Conservation (phyloP, 2,329 filamentous ascomycete genomes). For the Aspergillus tamarii region DNA sequence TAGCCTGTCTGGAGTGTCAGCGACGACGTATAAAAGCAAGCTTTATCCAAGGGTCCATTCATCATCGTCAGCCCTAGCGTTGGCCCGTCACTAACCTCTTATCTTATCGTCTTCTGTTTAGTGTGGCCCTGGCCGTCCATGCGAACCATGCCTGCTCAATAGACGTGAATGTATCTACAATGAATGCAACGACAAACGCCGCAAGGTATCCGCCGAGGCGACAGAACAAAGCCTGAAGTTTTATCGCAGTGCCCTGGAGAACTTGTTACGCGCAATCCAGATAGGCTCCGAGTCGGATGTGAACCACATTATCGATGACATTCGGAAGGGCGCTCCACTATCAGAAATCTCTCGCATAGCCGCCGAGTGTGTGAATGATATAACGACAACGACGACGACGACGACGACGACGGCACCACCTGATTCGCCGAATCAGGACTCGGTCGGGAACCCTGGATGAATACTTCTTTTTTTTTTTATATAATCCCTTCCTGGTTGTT, state of each 20-base stretch:
- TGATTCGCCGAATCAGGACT: neutral
- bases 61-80: neutral
- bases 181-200: constrained; percentile 3
- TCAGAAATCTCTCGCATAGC: neutral
- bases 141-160: neutral
- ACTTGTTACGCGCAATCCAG: neutral
- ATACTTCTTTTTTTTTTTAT: neutral
- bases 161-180: neutral
- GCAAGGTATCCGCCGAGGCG: neutral
- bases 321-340: neutral
- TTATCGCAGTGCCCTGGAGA: neutral
- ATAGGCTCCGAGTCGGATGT: neutral
- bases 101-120: neutral
- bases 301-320: neutral
- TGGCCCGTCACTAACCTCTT: neutral
- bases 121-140: neutral
- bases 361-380: neutral
- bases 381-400: neutral
- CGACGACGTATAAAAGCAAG: constrained; percentile 2
- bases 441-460: neutral
- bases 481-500: neutral
- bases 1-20: constrained; percentile 1
- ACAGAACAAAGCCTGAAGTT: neutral
- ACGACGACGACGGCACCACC: neutral
- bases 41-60: neutral